Conservation (phyloP, 2,329 filamentous ascomycete genomes). For the Neonectria punicea region DNA sequence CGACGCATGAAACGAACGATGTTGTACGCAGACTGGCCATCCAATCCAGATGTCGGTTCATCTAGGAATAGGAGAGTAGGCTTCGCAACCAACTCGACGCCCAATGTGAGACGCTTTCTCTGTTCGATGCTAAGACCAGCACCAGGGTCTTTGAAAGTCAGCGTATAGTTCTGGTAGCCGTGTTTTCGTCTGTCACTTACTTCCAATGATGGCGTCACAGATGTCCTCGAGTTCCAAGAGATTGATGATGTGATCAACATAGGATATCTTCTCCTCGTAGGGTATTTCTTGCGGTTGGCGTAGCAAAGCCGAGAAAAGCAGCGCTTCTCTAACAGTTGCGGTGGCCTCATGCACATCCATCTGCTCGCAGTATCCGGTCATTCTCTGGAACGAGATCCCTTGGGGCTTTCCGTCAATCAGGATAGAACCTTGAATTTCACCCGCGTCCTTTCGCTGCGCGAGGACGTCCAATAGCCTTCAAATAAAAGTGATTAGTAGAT, state of each 20-base stretch:
- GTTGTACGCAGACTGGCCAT: slow-evolving; percentile 49
- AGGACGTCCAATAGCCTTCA: slow-evolving; percentile 69
- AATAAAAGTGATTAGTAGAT: neutral
- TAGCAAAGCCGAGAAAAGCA: slow-evolving; percentile 74
- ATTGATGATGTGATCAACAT: slow-evolving; percentile 74
- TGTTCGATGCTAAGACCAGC: slow-evolving; percentile 61
- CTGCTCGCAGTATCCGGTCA: slow-evolving; percentile 76
- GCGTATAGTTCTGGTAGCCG: slow-evolving; percentile 48
- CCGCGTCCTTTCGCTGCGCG: slow-evolving; percentile 70
- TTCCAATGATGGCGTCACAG: slow-evolving; percentile 71
- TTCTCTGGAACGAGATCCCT: slow-evolving; percentile 70
- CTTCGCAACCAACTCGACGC: slow-evolving; percentile 76
- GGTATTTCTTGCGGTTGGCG: slow-evolving; percentile 67
- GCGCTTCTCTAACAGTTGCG: slow-evolving; percentile 72
- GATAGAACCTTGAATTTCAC: slow-evolving; percentile 59
- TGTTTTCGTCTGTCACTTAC: slow-evolving; percentile 37
- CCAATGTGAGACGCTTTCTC: slow-evolving; percentile 74
- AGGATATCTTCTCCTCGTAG: slow-evolving; percentile 70
- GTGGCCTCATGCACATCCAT: slow-evolving; percentile 75
- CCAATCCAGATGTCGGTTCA: slow-evolving; percentile 67
- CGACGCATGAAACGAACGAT: slow-evolving; percentile 55
- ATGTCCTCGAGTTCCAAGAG: slow-evolving; percentile 72
- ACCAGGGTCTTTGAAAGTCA: slow-evolving; percentile 54
- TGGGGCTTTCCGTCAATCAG: slow-evolving; percentile 70
- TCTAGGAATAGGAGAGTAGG: slow-evolving; percentile 75